Evolutionary conservation across 2,329 filamentous ascomycete species (phyloP).

Genomic region (Ophiocordyceps camponoti-rufipedis): DNA sequence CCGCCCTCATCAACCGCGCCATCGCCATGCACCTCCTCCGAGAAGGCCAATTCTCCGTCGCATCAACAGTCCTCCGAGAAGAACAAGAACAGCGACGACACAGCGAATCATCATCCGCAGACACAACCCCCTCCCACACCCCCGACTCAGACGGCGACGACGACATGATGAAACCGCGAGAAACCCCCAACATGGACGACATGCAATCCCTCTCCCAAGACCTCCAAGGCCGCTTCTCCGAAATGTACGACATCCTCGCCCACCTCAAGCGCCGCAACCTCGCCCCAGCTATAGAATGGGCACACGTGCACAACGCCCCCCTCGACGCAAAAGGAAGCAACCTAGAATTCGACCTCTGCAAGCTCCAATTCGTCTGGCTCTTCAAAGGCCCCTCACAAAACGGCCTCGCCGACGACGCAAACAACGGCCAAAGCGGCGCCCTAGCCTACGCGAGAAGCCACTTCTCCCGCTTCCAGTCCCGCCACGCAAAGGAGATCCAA

Average conservation of each 20-base stretch:
- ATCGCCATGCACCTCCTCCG: slow-evolving; percentile 93
- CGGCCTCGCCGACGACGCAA: slow-evolving; percentile 32
- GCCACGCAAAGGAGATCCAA: slow-evolving; percentile 65
- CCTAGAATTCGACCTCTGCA: slow-evolving; percentile 84
- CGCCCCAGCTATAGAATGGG: slow-evolving; percentile 74
- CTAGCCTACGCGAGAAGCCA: slow-evolving; percentile 57
- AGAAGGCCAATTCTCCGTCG: slow-evolving; percentile 83
- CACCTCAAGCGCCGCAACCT: slow-evolving; percentile 61
- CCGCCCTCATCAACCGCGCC: slow-evolving; percentile 70
- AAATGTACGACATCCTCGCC: slow-evolving; percentile 81
- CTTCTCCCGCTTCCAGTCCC: slow-evolving; percentile 55
- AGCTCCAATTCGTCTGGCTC: slow-evolving; percentile 77
- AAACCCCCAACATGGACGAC: slow-evolving; percentile 5
- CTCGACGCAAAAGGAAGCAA: slow-evolving; percentile 77
- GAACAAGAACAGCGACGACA: slow-evolving; percentile 21
- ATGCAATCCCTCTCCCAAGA: slow-evolving; percentile 19
- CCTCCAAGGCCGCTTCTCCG: slow-evolving; percentile 64
- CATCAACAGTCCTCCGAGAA: slow-evolving; percentile 69
- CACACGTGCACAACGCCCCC: slow-evolving; percentile 46
- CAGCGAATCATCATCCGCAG: slow-evolving; percentile 2
- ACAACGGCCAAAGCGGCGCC: slow-evolving; percentile 43
- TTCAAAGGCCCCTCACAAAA: slow-evolving; percentile 46
- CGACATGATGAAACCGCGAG: slow-evolving; percentile 9
- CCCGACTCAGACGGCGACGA: slow-evolving; percentile 10
- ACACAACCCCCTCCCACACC: no score